Base-by-base conservation (phyloP, 2,329 filamentous ascomycete genomes). In the Neofusicoccum cordaticola region DNA sequence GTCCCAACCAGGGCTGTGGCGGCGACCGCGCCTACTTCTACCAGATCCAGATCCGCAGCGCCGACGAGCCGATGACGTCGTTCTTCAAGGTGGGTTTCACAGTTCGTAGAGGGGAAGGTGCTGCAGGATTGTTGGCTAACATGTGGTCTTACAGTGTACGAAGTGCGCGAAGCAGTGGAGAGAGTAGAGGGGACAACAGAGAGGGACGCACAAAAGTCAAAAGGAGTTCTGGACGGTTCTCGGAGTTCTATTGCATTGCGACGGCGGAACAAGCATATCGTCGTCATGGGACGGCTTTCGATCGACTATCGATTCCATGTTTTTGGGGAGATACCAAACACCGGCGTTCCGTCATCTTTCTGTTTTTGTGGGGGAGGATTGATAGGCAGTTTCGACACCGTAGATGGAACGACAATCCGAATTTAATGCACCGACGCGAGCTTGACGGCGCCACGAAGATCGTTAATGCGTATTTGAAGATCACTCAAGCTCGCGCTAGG, bases 31-130 rank as follows among this genome's bases (percentile, higher is more conserved):
- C 95, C 3, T 96, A 93, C 68, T 98, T 94, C 82, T 96, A 93
- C 82, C 92, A 97, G 83, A 88, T 98, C 71, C 95, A 99, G 84
- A 98, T 98, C 80, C 88, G 95, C 71, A 96, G 92, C 83, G 95
- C 95, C 61, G 95, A 99, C 80, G 95, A 99, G 84, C 95, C 95
- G 66, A 97, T 97, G 91, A 99, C 95, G 69, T 94, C 88, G 66
- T 98, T 98, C 79, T 96, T 90, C 80, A 95, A 93, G 86, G 90
- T 92, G 73, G 63, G 79, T 72, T 27, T 27, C 17, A 47, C 19
- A 19, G 13, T 45, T 27, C 4, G 7, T 9, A 13, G 48, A 8
- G 42, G 34, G 35, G 34, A 13, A 12, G 3, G 44, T 27, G 50
- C 22, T 34, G 13, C 31, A 27, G 2, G 27, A 15, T 12, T 41